Percentiles rank a stretch among this genome's conserved stretches.
Evolutionary conservation across 805 yeast genomes (phyloP).

Genomic region (Isabelozyma pseudorhagii): DNA sequence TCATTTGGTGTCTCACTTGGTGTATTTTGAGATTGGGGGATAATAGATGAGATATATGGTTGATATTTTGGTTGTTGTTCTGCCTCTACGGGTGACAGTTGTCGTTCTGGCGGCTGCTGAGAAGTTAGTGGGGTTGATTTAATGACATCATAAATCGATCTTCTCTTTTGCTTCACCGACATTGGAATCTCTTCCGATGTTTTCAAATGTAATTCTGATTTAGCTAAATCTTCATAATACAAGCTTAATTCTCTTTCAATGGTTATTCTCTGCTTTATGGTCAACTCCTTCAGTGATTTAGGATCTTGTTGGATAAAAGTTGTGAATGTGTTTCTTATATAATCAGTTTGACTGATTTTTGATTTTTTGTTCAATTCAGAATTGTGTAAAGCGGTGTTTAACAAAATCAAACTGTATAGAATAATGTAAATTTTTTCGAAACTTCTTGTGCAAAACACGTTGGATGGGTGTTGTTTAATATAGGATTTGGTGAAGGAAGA

Average conservation of each 20-base stretch:
- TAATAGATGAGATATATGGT: background rate
- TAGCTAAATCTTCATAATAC: slow-evolving; percentile 42
- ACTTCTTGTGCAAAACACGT: slow-evolving; percentile 48
- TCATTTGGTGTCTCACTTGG: background rate
- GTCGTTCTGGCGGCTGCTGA: background rate
- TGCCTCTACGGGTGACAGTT: background rate
- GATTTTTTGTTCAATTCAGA: slow-evolving; percentile 34
- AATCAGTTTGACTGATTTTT: slow-evolving; percentile 39
- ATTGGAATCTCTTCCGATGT: slow-evolving; percentile 10
- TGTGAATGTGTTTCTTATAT: slow-evolving; percentile 38
- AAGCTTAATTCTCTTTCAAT: slow-evolving; percentile 43
- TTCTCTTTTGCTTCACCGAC: slow-evolving; percentile 9
- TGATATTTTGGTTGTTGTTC: background rate
- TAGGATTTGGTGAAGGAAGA: slow-evolving; percentile 67
- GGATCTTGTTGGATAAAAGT: slow-evolving; percentile 39
- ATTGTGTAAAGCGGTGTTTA: slow-evolving; percentile 77
- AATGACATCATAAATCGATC: slow-evolving; percentile 18
- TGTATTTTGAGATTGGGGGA: background rate
- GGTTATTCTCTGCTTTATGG: slow-evolving; percentile 39
- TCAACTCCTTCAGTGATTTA: slow-evolving; percentile 20
- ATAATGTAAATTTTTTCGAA: slow-evolving; percentile 63
- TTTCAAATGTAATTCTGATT: slow-evolving; percentile 39
- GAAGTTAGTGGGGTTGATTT: slow-evolving; percentile 5
- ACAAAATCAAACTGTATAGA: slow-evolving; percentile 64
- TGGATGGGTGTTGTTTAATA: slow-evolving; percentile 46